Base-by-base conservation (phyloP, 176 grass and related monocot genomes). In the Hordeum marinum region DNA sequence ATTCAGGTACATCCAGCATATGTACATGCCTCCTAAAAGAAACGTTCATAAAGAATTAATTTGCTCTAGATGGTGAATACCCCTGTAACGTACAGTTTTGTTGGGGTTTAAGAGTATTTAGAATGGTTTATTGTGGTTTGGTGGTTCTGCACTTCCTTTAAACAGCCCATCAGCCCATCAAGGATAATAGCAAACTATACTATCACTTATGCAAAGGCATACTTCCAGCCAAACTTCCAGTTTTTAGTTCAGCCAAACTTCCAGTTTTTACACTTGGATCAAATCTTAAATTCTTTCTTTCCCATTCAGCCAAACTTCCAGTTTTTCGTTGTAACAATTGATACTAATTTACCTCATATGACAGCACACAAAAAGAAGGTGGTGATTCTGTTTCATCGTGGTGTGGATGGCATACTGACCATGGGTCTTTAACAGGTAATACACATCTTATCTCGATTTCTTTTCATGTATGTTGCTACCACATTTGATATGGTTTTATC, bases 351-450 rank as follows among this genome's bases (percentile, higher is more conserved):
- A 23, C 78, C 32, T 57, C 24, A 63, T 81, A 4, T 92, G 31
- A 34, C 83, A 98, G 96, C 62, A 83, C 92, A 73, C 77, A 71
- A 25, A 78, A 46, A 70, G 88, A 86, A 61, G 74, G 75, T 85
- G 42, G 31, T 64, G 86, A 59, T 25, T 93, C 96, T 60, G 85
- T 86, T 68, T 98, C 96, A 70, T 95, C 93, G 15, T 98, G 96
- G 93, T 98, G 96, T 87, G 96, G 93, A 71, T 98, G 96, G 96
- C 96, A 98, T 79, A 95, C 89, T 37, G 96, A 98, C 52, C 84
- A 80, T 92, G 96, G 96, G 82, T 95, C 96, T 26, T 83, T 98
- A 86, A 98, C 96, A 82, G 96, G 93, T 98, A 54, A 85, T 3
- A 18, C 9, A 41, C 29, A 55, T 57, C 29, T 35, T n/a, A 59